Evolutionary conservation across 169 alveolate species (phyloP).

Genomic region (Amoebophrya sp.): DNA sequence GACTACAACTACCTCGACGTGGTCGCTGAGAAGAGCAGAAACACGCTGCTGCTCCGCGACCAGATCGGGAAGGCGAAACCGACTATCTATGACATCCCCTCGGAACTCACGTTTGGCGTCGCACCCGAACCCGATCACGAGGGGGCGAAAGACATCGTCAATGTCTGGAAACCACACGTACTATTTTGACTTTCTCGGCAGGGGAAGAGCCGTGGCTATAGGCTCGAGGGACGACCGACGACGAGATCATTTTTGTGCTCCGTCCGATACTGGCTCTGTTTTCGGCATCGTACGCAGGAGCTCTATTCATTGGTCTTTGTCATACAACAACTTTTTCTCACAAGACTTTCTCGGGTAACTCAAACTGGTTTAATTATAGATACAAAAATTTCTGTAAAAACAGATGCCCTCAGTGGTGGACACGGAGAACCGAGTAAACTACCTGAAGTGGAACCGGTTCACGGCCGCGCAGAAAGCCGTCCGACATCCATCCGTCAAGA

Average conservation of each 20-base stretch:
- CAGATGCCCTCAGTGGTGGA: neutral
- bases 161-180: neutral
- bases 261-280: neutral
- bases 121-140: neutral
- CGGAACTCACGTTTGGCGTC: neutral
- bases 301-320: too few species aligned
- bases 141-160: neutral
- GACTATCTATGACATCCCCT: neutral
- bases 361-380: neutral
- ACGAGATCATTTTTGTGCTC: neutral
- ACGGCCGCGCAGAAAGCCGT: neutral
- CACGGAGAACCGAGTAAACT: neutral
- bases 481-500: neutral
- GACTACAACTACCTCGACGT: neutral
- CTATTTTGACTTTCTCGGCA: too few species aligned
- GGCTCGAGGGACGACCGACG: too few species aligned
- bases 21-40: neutral
- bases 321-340: too few species aligned
- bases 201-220: too few species aligned
- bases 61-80: neutral
- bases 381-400: neutral
- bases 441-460: neutral
- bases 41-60: neutral
- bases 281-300: too few species aligned
- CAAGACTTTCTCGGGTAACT: too few species aligned